Evolutionary conservation across 23 red algal species (phyloP).

Genomic region (Pyropia haitanensis): DNA sequence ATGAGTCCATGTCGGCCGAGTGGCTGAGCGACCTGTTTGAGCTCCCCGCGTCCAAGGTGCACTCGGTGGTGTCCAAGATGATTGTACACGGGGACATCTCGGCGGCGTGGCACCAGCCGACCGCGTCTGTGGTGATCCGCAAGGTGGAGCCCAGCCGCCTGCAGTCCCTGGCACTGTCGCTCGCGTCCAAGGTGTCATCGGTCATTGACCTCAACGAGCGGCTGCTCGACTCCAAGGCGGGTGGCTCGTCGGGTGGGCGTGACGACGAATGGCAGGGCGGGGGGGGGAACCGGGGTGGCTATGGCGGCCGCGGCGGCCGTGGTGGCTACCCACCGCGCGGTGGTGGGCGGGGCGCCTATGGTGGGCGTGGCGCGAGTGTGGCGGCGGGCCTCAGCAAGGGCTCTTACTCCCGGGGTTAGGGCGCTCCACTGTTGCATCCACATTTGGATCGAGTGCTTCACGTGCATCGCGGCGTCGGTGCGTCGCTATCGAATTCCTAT

Average conservation of each 20-base stretch:
- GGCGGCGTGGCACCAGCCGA: constrained; percentile 93
- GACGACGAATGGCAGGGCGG: constrained; percentile 10
- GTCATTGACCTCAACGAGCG: constrained; percentile 86
- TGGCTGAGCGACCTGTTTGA: constrained; percentile 69
- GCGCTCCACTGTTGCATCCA: too few species aligned
- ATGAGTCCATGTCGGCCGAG: constrained; percentile 56
- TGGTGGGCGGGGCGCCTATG: background rate
- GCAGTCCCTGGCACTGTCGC: constrained; percentile 73
- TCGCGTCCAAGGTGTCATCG: constrained; percentile 52
- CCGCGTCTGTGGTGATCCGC: constrained; percentile 62
- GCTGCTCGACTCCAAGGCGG: constrained; percentile 65
- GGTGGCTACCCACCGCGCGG: constrained; percentile 1
- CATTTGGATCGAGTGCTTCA: too few species aligned
- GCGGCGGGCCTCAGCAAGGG: too few species aligned
- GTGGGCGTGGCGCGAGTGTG: background rate
- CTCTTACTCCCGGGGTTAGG: too few species aligned
- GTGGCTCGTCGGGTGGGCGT: constrained; percentile 14
- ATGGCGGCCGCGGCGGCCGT: constrained; percentile 1
- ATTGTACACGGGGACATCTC: constrained; percentile 84
- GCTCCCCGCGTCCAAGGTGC: constrained; percentile 57
- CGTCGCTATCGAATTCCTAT: too few species aligned
- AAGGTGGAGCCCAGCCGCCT: constrained; percentile 77
- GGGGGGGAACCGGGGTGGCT: background rate
- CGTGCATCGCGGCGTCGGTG: too few species aligned
- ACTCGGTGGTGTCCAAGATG: constrained; percentile 87